Evolutionary conservation across 2,329 filamentous ascomycete genomes (phyloP).

Genomic region (Pseudogymnoascus sp.): DNA sequence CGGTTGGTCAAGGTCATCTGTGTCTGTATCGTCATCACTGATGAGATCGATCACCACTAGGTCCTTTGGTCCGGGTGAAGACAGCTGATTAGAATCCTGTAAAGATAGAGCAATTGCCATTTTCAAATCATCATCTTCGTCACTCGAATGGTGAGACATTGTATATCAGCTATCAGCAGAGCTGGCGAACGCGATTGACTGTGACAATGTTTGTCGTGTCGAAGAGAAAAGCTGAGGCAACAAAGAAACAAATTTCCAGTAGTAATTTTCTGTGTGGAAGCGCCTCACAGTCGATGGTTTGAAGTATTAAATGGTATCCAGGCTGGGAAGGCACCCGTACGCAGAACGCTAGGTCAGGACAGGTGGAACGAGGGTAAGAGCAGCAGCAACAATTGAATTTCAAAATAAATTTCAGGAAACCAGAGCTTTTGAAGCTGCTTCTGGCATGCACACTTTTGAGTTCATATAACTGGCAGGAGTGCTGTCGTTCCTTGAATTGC

Average conservation of each 20-base stretch:
- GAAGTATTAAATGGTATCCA: neutral
- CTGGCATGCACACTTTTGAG: neutral
- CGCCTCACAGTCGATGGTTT: neutral
- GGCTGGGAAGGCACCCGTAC: too few species aligned
- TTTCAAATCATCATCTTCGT: slow-evolving; percentile 51
- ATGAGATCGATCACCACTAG: slow-evolving; percentile 10
- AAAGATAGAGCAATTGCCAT: slow-evolving; percentile 54
- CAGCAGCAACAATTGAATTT: neutral
- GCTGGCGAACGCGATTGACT: neutral
- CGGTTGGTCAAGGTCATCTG: slow-evolving; percentile 12
- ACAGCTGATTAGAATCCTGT: slow-evolving; percentile 20
- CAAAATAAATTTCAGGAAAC: neutral
- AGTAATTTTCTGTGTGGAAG: neutral
- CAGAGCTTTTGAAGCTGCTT: neutral
- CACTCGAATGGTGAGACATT: slow-evolving; percentile 26
- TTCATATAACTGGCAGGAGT: neutral
- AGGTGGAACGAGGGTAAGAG: neutral
- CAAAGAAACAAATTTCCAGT: neutral
- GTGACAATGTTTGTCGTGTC: neutral
- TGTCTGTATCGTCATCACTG: slow-evolving; percentile 12
- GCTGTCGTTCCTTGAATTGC: neutral
- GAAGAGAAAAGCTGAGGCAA: neutral
- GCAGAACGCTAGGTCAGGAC: neutral
- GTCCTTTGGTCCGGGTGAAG: neutral
- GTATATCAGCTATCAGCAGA: neutral